Conservation (phyloP, 176 grass and related monocot species). For the Thinopyrum elongatum region DNA sequence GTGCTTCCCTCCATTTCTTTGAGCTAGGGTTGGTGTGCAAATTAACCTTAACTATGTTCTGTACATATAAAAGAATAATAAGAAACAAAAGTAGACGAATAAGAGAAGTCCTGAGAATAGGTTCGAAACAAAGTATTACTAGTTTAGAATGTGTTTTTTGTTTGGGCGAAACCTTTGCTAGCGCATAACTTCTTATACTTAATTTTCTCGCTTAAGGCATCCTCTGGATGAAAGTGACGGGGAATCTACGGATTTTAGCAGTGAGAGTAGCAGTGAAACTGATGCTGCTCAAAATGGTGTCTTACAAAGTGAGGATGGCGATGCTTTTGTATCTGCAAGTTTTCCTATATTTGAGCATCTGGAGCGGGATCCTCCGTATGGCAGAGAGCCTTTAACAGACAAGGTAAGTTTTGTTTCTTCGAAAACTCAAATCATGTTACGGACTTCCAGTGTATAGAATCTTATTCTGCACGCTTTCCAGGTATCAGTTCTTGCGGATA, state of each 20-base stretch:
- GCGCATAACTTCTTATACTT: slow-evolving; percentile 46
- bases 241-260: slow-evolving; percentile 67
- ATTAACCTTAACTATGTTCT: neutral
- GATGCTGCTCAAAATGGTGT: slow-evolving; percentile 58
- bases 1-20: neutral
- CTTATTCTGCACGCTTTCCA: slow-evolving; percentile 42
- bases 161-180: slow-evolving; percentile 23
- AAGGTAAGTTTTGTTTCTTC: slow-evolving; percentile 47
- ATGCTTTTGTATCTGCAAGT: slow-evolving; percentile 36
- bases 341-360: slow-evolving; percentile 73
- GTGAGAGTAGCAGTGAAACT: slow-evolving; percentile 62
- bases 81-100: neutral
- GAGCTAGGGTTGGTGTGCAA: neutral
- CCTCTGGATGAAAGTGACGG: slow-evolving; percentile 79
- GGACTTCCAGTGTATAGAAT: slow-evolving; percentile 13
- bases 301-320: slow-evolving; percentile 41
- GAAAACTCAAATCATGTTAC: slow-evolving; percentile 14
- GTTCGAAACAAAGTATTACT: neutral
- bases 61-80: neutral
- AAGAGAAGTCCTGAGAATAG: neutral
- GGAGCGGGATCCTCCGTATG: slow-evolving; percentile 77
- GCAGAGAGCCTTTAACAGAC: slow-evolving; percentile 89
- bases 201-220: slow-evolving; percentile 66
- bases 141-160: slow-evolving; percentile 23
- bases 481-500: slow-evolving; percentile 75